Conservation (phyloP, 2,329 filamentous ascomycete genomes). For the Colletotrichum magnum region DNA sequence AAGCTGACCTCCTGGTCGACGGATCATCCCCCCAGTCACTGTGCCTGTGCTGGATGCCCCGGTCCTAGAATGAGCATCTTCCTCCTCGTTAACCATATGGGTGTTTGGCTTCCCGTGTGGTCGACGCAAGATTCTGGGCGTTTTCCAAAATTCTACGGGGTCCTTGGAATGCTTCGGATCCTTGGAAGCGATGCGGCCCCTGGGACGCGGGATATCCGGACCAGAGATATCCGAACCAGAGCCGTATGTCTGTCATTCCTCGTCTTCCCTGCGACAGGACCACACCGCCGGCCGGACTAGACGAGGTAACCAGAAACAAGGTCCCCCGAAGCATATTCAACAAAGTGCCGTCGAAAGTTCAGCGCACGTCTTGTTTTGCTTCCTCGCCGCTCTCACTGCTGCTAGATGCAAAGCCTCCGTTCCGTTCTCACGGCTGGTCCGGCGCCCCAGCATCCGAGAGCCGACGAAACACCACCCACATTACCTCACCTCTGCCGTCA, state of each 20-base stretch:
- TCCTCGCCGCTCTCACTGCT: background rate
- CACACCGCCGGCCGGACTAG: conserved; percentile 22
- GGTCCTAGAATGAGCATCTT: conserved; percentile 5
- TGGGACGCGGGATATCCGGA: conserved; percentile 10
- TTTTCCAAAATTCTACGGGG: conserved; percentile 24
- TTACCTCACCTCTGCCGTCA: conserved; percentile 10
- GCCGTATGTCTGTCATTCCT: conserved; percentile 3
- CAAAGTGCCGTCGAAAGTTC: conserved; percentile 17
- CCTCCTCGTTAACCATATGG: background rate
- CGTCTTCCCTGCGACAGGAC: conserved; percentile 2
- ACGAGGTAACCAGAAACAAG: conserved; percentile 1
- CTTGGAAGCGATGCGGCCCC: background rate
- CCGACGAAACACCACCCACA: conserved; percentile 37
- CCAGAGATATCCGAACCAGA: background rate
- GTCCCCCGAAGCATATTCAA: background rate
- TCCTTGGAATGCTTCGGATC: conserved; percentile 10
- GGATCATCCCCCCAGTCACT: background rate
- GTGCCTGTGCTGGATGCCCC: conserved; percentile 1
- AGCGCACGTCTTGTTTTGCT: background rate
- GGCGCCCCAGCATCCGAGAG: conserved; percentile 32
- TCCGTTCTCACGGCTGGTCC: conserved; percentile 4
- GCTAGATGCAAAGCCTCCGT: conserved; percentile 4
- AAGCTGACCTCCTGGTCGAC: background rate
- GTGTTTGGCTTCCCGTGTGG: background rate
- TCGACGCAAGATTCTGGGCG: background rate